Evolutionary conservation across 1,139 yeast genomes (phyloP).

Genomic region (Magnusiomyces suaveolens): DNA sequence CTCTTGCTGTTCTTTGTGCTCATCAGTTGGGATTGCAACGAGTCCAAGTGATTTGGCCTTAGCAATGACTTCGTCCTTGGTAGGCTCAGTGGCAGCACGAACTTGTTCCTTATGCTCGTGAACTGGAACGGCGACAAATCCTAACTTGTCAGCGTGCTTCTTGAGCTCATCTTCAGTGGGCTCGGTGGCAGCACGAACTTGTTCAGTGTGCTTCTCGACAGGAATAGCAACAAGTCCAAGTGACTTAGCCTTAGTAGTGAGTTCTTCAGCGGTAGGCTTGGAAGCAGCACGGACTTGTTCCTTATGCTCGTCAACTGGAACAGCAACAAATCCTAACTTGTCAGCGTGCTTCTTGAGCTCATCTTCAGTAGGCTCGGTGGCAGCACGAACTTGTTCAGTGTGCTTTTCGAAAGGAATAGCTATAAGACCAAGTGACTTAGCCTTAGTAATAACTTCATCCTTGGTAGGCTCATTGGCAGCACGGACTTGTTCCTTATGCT

Average conservation of each 20-base stretch:
- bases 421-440: slow-evolving; percentile 7
- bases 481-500: slow-evolving; percentile 19
- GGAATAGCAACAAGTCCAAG: slow-evolving; percentile 39
- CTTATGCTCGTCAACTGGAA: slow-evolving; percentile 13
- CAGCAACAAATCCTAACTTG: slow-evolving; percentile 5
- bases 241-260: slow-evolving; percentile 15
- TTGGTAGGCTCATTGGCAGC: slow-evolving; percentile 20
- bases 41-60: slow-evolving; percentile 24
- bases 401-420: slow-evolving; percentile 6
- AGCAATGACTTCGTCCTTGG: slow-evolving; percentile 8
- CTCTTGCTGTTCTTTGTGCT: slow-evolving; percentile 27
- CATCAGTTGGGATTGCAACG: slow-evolving; percentile 22
- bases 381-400: slow-evolving; percentile 10
- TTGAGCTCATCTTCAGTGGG: slow-evolving; percentile 20
- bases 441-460: slow-evolving; percentile 24
- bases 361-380: slow-evolving; percentile 9
- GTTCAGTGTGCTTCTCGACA: slow-evolving; percentile 22
- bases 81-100: slow-evolving; percentile 18
- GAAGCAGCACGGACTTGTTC: slow-evolving; percentile 19
- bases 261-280: slow-evolving; percentile 23
- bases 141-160: slow-evolving; percentile 8
- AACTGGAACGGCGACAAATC: slow-evolving; percentile 4
- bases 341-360: slow-evolving; percentile 9
- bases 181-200: slow-evolving; percentile 19
- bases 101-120: slow-evolving; percentile 13